phyloP scores from a whole-genome alignment of 164 flowering plant genomes.

The Aristolochia californica region DNA sequence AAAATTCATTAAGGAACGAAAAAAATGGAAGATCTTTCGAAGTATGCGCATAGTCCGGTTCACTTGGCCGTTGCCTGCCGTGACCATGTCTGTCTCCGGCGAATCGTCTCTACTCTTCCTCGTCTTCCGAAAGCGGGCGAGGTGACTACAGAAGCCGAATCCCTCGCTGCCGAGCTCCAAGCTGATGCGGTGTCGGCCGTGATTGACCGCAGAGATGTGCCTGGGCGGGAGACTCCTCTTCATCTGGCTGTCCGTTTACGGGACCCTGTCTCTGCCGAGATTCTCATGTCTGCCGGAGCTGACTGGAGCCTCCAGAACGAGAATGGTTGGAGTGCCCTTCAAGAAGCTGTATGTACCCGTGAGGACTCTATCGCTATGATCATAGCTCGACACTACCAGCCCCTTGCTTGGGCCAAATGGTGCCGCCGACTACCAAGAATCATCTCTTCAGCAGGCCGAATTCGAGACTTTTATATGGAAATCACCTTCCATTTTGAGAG shows the following conservation, averaged over 20 bases:
- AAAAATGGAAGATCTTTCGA: constrained; percentile 74
- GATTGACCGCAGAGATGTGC: constrained; percentile 90
- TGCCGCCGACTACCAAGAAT: constrained; percentile 92
- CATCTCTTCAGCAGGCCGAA: constrained; percentile 66
- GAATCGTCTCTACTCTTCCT: constrained; percentile 55
- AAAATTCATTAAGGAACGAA: neutral
- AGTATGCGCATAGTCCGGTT: constrained; percentile 72
- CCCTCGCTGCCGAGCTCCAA: constrained; percentile 60
- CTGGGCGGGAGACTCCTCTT: constrained; percentile 94
- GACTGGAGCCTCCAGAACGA: constrained; percentile 99
- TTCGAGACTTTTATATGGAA: constrained; percentile 97
- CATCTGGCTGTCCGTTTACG: constrained; percentile 82
- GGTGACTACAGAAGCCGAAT: constrained; percentile 63
- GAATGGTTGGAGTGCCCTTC: constrained; percentile 96
- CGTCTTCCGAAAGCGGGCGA: constrained; percentile 75
- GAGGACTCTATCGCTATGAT: constrained; percentile 92
- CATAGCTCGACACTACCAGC: constrained; percentile 94
- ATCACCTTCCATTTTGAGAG: constrained; percentile 96
- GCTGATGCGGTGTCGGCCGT: constrained; percentile 75
- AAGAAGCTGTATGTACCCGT: constrained; percentile 90
- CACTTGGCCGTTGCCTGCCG: constrained; percentile 68
- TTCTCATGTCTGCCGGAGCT: constrained; percentile 90
- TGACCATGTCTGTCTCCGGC: constrained; percentile 53
- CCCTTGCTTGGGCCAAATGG: constrained; percentile 99
- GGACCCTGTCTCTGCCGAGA: constrained; percentile 72